Percentiles rank a stretch among this genome's conserved stretches.
These are phyloP conservation scores for Dactylonectria estremocensis DNA, from an alignment of 2,329 filamentous ascomycete species.

Conservation along the genomic window DNA sequence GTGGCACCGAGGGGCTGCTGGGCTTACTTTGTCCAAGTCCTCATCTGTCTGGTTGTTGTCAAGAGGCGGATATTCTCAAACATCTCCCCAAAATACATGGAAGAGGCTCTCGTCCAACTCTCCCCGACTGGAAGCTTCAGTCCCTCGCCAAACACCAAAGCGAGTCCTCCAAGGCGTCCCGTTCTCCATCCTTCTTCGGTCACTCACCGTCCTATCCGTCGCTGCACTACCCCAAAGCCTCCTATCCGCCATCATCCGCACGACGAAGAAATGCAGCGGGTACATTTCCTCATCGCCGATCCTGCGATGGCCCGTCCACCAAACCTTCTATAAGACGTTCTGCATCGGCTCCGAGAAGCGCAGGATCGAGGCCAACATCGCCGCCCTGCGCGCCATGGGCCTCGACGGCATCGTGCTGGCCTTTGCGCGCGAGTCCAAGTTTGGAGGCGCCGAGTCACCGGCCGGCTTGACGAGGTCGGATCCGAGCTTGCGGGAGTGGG, in stretches of 20 bases:
- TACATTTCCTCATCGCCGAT: conserved; percentile 17
- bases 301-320: conserved; percentile 17
- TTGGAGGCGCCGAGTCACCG: conserved; percentile 10
- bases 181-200: conserved; percentile 19
- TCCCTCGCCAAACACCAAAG: not conserved
- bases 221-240: conserved; percentile 15
- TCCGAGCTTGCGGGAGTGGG: conserved; percentile 17
- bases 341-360: conserved; percentile 25
- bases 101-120: not conserved
- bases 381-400: conserved; percentile 13
- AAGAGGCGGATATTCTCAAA: no score
- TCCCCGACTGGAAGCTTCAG: not conserved
- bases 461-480: conserved; percentile 3
- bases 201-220: conserved; percentile 22
- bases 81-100: not conserved
- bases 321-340: conserved; percentile 25
- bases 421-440: conserved; percentile 23
- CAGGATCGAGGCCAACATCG: conserved; percentile 15
- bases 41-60: no score
- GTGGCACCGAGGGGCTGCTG: no score
- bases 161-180: conserved; percentile 24
- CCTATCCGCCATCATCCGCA: conserved; percentile 18
- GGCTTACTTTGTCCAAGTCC: no score
- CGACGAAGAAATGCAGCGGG: conserved; percentile 13
- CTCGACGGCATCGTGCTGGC: conserved; percentile 26